phyloP scores from a whole-genome alignment of 192 early-diverging fungal species.

The Hyaloraphidium curvatum region DNA sequence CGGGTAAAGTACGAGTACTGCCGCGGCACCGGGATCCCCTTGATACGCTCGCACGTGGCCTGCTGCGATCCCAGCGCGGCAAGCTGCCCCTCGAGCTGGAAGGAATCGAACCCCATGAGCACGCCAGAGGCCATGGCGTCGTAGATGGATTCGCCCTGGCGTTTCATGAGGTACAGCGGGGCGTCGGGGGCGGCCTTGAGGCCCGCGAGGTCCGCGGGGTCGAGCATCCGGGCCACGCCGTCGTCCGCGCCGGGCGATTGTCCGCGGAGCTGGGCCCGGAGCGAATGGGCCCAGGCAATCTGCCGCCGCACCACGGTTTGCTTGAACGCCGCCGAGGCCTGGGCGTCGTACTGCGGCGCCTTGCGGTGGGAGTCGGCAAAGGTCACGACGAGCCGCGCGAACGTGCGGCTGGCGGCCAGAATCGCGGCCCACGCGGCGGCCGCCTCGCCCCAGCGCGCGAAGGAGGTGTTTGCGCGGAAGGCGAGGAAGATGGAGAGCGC shows the following conservation, averaged over 20 bases:
- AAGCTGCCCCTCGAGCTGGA: neutral
- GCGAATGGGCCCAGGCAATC: conserved; percentile 1
- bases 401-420: neutral
- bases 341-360: neutral
- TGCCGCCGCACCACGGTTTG: neutral
- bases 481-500: conserved; percentile 2
- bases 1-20: neutral
- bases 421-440: neutral
- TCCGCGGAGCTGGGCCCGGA: neutral
- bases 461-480: conserved; percentile 1
- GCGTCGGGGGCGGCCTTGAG: neutral
- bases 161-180: conserved; percentile 1
- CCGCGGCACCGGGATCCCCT: neutral
- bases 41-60: neutral
- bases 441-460: neutral
- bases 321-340: neutral
- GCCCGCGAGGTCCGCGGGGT: neutral
- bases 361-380: neutral
- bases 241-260: neutral
- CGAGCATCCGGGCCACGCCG: neutral
- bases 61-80: neutral
- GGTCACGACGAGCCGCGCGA: neutral
- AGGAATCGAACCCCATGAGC: conserved; percentile 1
- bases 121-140: neutral
- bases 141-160: neutral